Evolutionary conservation across 139 green algal genomes (phyloP), one percentile per base, ranked within the genome.

Genomic region (Microglena sp.): DNA sequence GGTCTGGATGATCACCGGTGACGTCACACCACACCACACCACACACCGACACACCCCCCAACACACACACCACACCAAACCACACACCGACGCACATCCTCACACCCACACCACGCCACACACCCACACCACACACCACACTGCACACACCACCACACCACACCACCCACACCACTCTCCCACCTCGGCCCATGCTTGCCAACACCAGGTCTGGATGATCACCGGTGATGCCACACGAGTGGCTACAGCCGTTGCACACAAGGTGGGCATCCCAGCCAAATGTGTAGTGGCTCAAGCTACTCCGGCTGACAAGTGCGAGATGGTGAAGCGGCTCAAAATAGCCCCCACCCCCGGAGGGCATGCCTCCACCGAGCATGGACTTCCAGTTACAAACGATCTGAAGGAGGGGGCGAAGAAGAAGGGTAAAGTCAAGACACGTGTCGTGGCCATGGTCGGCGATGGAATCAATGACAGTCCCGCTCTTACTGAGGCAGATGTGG

Each of bases 361-460:
- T 5, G 8, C 55, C 26, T 27, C 24, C 26, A 29, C 6, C 55
- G 55, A n/a, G n/a, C n/a, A n/a, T n/a, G n/a, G n/a, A n/a, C n/a
- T n/a, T n/a, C n/a, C n/a, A n/a, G n/a, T n/a, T n/a, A n/a, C n/a
- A n/a, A n/a, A n/a, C n/a, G n/a, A n/a, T n/a, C n/a, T n/a, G n/a
- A n/a, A n/a, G n/a, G n/a, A n/a, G n/a, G n/a, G n/a, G n/a, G n/a
- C 55, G 6, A 43, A 22, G 55, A 28, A 57, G 11, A 21, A 28
- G 46, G 46, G n/a, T n/a, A n/a, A n/a, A n/a, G n/a, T n/a, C n/a
- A n/a, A n/a, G n/a, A 24, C 46, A 27, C 45, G 73, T 5, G 67
- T 86, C 32, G 94, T 99, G 46, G 94, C 87, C 2, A 97, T 99
- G 90, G 91, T 99, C 35, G 94, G 94, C 3, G 94, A 99, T 68